Evolutionary conservation across 2,329 filamentous ascomycete species (phyloP), one percentile per base, ranked within the genome.

Genomic region (Pestalotiopsis sp.): DNA sequence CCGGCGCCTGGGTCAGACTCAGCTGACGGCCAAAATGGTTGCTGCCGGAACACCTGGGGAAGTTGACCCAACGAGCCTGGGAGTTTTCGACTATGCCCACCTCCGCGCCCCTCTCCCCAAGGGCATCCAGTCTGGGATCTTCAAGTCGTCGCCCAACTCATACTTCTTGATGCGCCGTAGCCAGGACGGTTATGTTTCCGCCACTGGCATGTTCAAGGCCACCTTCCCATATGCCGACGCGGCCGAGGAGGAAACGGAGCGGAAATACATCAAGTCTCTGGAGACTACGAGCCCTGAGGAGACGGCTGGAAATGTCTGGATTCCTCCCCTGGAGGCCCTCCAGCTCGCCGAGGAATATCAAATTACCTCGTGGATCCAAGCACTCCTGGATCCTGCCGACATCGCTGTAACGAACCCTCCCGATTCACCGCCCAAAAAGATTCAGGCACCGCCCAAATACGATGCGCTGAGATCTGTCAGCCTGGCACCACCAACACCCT

Each of bases 141-240:
- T 98, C 84, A 91, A 93, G 75, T 91, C 90, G 68, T 90, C 90
- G 77, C 95, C 96, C 4, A 94, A 94, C 78, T 96, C 93, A 73
- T 99, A 99, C 82, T 99, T 98, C 80, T 83, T 99, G 74, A 99
- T 99, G 93, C 91, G 93, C 80, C 91, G 93, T 74, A 95, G 93
- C 80, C 89, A 89, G 77, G 93, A 97, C 77, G 93, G 93, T 70
- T 96, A 88, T 79, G 89, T 97, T 68, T 94, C 92, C 71, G 92
- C 93, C 11, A 96, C 93, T 4, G 93, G 93, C 80, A 95, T 97
- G 93, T 97, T 95, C 86, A 96, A 96, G 82, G 93, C 92, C 40
- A 92, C 92, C 1, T 97, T 94, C 75, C 93, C 93, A 7, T 94
- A 92, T 80, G 91, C 93, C 57, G 88, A 91, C 70, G 82, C 86